Base-by-base conservation (phyloP, 306 rosid species). In the Trifolium fragiferum region DNA sequence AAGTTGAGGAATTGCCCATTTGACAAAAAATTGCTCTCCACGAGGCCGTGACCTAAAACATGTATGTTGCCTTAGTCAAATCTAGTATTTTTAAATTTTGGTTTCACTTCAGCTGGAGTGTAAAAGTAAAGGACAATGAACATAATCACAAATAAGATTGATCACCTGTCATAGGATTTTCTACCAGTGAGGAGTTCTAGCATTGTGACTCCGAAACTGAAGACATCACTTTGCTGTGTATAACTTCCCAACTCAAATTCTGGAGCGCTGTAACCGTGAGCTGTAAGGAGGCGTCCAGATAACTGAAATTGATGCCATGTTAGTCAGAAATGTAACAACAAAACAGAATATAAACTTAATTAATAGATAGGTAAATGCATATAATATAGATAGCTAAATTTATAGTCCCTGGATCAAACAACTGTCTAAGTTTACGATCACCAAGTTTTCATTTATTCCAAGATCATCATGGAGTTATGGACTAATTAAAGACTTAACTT, bases 1-100 rank as follows among this genome's bases (percentile, higher is more conserved):
- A n/a, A 93, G 95, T 88, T 85, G 89, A 16, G 93, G 93, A 35
- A 90, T 76, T 30, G 97, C 98, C 96, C 96, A 90, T 78, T 97
- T 86, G 13, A 90, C 93, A 81, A 93, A 78, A 82, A 74, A 80
- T 66, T 90, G 93, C 82, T 93, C 95, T 64, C 87, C 96, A 0
- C 90, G 87, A 75, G 96, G 89, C 63, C 78, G 81, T 46, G 89
- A 87, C 82, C 98, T 93, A 62, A 59, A 78, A 60, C 6, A 75
- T 49, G 25, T 11, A 41, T 23, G 32, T 25, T 18, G 32, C 11
- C 54, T 66, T 64, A 80, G 73, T 15, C 38, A 75, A 64, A 37
- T 62, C 8, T 32, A 33, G 55, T 12, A 68, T 38, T 66, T n/a
- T 30, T 12, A 51, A 16, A 46, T 44, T 40, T 6, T 6, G 13